phyloP scores from a whole-genome alignment of 352 stramenopile species.

The Globisporangium lucens region DNA sequence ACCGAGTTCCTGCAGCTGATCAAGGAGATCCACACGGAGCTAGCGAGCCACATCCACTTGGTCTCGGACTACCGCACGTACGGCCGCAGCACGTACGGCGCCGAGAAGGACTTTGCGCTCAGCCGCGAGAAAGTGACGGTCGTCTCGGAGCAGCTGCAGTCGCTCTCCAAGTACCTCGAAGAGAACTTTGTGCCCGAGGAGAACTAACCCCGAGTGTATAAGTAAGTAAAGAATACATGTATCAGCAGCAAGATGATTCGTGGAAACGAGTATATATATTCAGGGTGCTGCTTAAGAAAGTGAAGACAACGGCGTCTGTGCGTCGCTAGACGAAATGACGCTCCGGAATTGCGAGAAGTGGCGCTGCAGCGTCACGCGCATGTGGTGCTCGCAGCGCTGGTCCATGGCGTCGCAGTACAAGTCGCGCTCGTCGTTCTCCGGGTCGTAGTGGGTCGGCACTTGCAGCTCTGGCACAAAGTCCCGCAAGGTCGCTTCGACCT shows the following conservation, averaged over 20 bases:
- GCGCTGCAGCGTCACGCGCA: slow-evolving; percentile 45
- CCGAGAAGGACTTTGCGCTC: slow-evolving; percentile 78
- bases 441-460: slow-evolving; percentile 2
- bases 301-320: background rate
- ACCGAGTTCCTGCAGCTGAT: slow-evolving; percentile 86
- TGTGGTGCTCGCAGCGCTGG: slow-evolving; percentile 29
- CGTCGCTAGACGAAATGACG: background rate
- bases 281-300: background rate
- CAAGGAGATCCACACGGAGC: slow-evolving; percentile 81
- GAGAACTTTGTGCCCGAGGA: slow-evolving; percentile 69
- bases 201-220: slow-evolving; percentile 25
- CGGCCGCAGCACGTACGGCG: slow-evolving; percentile 78
- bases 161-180: slow-evolving; percentile 73
- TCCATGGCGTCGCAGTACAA: slow-evolving; percentile 22
- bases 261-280: too few relatives aligned
- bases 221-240: background rate
- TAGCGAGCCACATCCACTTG: slow-evolving; percentile 80
- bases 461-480: slow-evolving; percentile 43
- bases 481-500: slow-evolving; percentile 27
- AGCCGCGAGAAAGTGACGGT: slow-evolving; percentile 76
- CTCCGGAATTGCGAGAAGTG: slow-evolving; percentile 56
- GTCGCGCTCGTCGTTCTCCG: slow-evolving; percentile 20
- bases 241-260: background rate
- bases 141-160: slow-evolving; percentile 73
- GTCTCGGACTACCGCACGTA: slow-evolving; percentile 85